Conservation (phyloP, 768 basidiomycete species). For the Kwoniella heveanensis region DNA sequence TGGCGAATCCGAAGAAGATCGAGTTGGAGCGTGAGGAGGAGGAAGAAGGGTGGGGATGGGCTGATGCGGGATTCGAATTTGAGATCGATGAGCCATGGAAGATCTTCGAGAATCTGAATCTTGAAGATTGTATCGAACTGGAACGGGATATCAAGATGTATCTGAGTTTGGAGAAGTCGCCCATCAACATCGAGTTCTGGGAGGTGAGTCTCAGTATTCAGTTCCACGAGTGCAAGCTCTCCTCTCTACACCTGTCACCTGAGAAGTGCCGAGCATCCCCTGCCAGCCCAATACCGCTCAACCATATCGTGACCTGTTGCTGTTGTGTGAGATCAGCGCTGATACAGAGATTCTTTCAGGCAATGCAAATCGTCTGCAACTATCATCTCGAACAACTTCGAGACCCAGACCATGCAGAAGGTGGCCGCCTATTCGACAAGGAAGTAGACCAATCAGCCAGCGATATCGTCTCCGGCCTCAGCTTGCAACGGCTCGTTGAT, state of each 20-base stretch:
- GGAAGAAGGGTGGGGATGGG: constrained; percentile 66
- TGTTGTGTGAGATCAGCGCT: constrained; percentile 5
- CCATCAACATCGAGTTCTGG: constrained; percentile 95
- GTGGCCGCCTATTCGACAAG: constrained; percentile 45
- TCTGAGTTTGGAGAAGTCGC: constrained; percentile 77
- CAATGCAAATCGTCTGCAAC: constrained; percentile 97
- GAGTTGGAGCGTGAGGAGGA: constrained; percentile 67
- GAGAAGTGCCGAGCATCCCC: background rate
- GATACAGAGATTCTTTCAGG: no score
- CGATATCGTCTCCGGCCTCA: constrained; percentile 77
- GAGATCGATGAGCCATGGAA: constrained; percentile 98
- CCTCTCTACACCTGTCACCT: constrained; percentile 3
- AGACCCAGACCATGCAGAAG: constrained; percentile 55
- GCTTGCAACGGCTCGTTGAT: constrained; percentile 76
- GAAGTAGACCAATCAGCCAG: constrained; percentile 86
- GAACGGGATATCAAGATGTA: constrained; percentile 94
- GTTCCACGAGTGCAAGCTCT: background rate
- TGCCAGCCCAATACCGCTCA: no score
- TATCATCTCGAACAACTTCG: constrained; percentile 77
- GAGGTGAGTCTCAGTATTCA: constrained; percentile 63
- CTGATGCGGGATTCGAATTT: constrained; percentile 90
- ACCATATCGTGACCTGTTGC: no score
- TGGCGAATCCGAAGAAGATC: constrained; percentile 37
- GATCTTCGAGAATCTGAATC: constrained; percentile 90
- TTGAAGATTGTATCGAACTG: constrained; percentile 85